A percentile compares a stretch with the other conserved stretches of the same genome.
Evolutionary conservation across 1,284 basidiomycete species (phyloP).

Genomic region (Tilletia indica): DNA sequence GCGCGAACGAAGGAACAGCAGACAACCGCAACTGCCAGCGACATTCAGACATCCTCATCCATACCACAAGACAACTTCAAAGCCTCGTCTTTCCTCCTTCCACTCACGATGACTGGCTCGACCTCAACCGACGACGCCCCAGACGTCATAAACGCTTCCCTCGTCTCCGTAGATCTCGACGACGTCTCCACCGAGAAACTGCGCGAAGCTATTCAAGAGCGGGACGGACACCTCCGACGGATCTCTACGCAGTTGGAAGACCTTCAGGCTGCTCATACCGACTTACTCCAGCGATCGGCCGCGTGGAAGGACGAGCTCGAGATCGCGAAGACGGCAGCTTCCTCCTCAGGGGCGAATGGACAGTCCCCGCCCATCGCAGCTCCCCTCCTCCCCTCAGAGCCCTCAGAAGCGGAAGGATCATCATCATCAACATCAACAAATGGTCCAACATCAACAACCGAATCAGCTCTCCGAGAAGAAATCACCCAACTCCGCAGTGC

Average conservation of each 20-base stretch:
- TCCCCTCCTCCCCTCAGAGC: not conserved
- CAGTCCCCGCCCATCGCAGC: not conserved
- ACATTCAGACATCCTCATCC: too few species aligned
- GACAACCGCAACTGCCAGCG: too few species aligned
- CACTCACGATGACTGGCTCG: too few species aligned
- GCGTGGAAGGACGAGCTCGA: slow-evolving; percentile 48
- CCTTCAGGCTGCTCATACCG: slow-evolving; percentile 37
- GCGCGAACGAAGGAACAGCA: too few species aligned
- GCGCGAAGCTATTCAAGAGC: not conserved
- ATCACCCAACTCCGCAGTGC: not conserved
- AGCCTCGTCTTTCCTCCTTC: too few species aligned
- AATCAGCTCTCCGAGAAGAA: not conserved
- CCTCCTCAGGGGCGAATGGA: not conserved
- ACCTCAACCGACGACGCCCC: too few species aligned
- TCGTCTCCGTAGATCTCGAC: not conserved
- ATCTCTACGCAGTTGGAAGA: slow-evolving; percentile 28
- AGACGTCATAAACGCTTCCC: too few species aligned
- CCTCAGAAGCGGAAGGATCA: not conserved
- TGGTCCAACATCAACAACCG: not conserved
- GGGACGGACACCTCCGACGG: not conserved
- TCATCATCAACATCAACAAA: not conserved
- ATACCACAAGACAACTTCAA: too few species aligned
- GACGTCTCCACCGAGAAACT: not conserved
- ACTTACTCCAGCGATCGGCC: slow-evolving; percentile 37
- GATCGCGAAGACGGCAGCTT: slow-evolving; percentile 30